Evolutionary conservation across 345 rosid genomes (phyloP).

Genomic region (Pistacia integerrima): DNA sequence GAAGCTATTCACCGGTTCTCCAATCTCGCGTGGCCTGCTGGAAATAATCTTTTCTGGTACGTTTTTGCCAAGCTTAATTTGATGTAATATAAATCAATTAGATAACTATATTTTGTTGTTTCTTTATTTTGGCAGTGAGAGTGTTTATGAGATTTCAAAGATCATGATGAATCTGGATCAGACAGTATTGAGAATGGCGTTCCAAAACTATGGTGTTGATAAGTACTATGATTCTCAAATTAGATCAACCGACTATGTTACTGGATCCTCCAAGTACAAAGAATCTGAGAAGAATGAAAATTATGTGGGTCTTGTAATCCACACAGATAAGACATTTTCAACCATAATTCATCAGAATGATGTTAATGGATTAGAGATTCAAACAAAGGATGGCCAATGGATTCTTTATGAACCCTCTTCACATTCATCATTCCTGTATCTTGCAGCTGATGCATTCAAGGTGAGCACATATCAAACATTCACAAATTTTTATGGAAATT

Average conservation of each 20-base stretch:
- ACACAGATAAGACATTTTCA: slow-evolving; percentile 63
- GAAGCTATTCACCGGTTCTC: neutral
- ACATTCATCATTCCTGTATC: slow-evolving; percentile 45
- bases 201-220: slow-evolving; percentile 58
- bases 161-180: slow-evolving; percentile 45
- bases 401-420: slow-evolving; percentile 45
- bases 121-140: slow-evolving; percentile 21
- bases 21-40: neutral
- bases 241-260: slow-evolving; percentile 44
- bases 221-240: slow-evolving; percentile 38
- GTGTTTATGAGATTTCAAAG: slow-evolving; percentile 37
- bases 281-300: slow-evolving; percentile 36
- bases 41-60: neutral
- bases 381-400: slow-evolving; percentile 48
- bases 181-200: slow-evolving; percentile 55
- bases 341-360: slow-evolving; percentile 66
- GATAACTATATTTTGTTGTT: neutral
- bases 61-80: too few relatives aligned
- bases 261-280: slow-evolving; percentile 52
- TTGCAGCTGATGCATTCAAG: slow-evolving; percentile 68
- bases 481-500: neutral
- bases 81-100: neutral
- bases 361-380: slow-evolving; percentile 51
- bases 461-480: slow-evolving; percentile 19
- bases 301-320: slow-evolving; percentile 46